Evolutionary conservation across 306 rosid species (phyloP).

Genomic region (Elaeagnus macrophylla): DNA sequence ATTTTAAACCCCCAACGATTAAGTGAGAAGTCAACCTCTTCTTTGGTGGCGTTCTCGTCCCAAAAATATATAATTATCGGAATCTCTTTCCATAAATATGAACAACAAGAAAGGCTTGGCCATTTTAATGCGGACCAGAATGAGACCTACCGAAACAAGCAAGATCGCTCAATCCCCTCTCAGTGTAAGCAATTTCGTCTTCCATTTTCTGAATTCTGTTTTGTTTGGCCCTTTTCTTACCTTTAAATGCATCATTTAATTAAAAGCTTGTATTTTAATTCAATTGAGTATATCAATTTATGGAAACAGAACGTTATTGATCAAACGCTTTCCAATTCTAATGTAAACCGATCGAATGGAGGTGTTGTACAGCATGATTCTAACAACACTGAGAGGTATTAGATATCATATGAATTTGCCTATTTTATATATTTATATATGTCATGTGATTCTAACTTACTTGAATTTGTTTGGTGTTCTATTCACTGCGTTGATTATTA

Average conservation of each 20-base stretch:
- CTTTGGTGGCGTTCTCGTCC: not conserved
- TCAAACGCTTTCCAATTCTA: constrained; percentile 32
- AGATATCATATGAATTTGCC: too few species aligned
- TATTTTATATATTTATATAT: too few species aligned
- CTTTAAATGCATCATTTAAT: not conserved
- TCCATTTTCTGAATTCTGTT: not conserved
- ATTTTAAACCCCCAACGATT: too few species aligned
- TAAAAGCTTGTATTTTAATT: not conserved
- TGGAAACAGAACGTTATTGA: constrained; percentile 35
- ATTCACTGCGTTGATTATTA: not conserved
- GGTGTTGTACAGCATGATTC: constrained; percentile 9
- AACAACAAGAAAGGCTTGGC: constrained; percentile 70
- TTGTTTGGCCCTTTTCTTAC: not conserved
- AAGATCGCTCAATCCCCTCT: constrained; percentile 59
- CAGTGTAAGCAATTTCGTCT: constrained; percentile 23
- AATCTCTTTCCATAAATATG: constrained; percentile 2
- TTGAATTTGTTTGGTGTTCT: not conserved
- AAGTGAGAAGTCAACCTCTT: constrained; percentile 15
- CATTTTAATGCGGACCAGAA: constrained; percentile 85
- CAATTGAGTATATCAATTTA: not conserved
- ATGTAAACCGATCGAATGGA: constrained; percentile 24
- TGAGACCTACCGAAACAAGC: constrained; percentile 48
- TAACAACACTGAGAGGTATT: constrained; percentile 8
- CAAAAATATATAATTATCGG: not conserved
- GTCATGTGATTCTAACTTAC: too few species aligned